Base-by-base conservation (phyloP, 2,329 filamentous ascomycete species). In the Fusarium paranaense region DNA sequence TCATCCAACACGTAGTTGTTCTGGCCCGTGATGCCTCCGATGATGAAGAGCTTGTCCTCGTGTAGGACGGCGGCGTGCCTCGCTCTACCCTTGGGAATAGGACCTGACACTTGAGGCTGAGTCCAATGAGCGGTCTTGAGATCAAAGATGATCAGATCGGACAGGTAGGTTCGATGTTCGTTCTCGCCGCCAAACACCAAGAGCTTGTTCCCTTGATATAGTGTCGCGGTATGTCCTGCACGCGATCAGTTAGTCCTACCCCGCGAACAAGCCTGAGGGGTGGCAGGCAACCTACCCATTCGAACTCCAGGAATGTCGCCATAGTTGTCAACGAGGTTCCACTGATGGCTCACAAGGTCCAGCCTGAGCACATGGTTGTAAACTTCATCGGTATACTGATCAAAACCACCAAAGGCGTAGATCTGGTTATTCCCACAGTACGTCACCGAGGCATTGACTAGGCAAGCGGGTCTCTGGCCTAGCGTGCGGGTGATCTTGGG, bases 391-490 rank as follows among this genome's bases (percentile, higher is more conserved):
- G 97, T 99, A 81, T 98, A 98, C 83, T 98, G 96, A 81, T 99
- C 97, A 80, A 99, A 99, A 20, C 97, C 97, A 50, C 97, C 97
- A 86, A 99, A 99, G 13, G 96, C 97, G 83, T 97, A 98, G 78
- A 99, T 98, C 83, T 97, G 92, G 82, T 98, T 97, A 84, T 98
- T 97, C 69, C 95, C 95, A 80, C 97, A 98, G 82, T 98, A 98
- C n/a, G 97, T 99, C 70, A 98, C 96, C 1, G 97, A 98, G 62
- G 97, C 97, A 86, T 99, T 99, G 76, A 99, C 96, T 59, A 99
- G 88, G 81, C 96, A 98, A 38, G 97, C 95, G 40, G 97, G 97
- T 75, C 95, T 91, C 83, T 94, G 92, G 56, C 93, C 93, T 58
- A 93, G 86, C 14, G 93, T 94, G 78, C 92, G 91, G 40, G 90